These are phyloP conservation scores for Colletotrichum echinochloae DNA, from an alignment of 2,329 filamentous ascomycete genomes.

Conservation along the genomic window DNA sequence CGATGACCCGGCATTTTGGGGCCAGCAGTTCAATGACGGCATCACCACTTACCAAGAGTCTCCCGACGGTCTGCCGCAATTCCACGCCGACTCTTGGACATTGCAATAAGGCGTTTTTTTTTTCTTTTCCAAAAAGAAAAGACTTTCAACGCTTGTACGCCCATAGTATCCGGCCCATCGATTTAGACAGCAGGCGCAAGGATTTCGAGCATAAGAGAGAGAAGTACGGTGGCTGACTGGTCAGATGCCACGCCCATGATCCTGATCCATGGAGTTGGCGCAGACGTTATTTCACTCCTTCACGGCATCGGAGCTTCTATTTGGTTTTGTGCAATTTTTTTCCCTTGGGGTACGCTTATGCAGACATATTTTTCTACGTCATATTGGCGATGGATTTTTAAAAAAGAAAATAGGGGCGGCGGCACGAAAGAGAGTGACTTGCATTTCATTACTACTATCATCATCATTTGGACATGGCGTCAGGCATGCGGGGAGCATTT, in stretches of 20 bases:
- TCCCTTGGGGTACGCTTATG: background rate
- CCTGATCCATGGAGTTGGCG: slow-evolving; percentile 30
- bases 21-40: slow-evolving; percentile 57
- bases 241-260: slow-evolving; percentile 6
- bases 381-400: slow-evolving; percentile 15
- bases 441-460: slow-evolving; percentile 30
- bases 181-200: slow-evolving; percentile 40
- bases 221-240: slow-evolving; percentile 11
- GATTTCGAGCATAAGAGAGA: slow-evolving; percentile 25
- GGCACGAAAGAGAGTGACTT: slow-evolving; percentile 35
- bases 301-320: background rate
- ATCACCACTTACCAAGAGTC: slow-evolving; percentile 48
- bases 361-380: background rate
- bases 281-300: background rate
- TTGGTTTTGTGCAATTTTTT: background rate
- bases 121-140: slow-evolving; percentile 10
- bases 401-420: slow-evolving; percentile 33
- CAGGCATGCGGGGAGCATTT: slow-evolving; percentile 29
- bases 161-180: slow-evolving; percentile 32
- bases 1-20: slow-evolving; percentile 65
- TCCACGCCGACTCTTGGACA: slow-evolving; percentile 37
- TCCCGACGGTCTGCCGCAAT: slow-evolving; percentile 44
- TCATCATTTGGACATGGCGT: slow-evolving; percentile 28
- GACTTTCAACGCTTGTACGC: slow-evolving; percentile 26
- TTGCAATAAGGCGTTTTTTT: slow-evolving; percentile 30